Percentiles rank a stretch among this genome's conserved stretches.
phyloP scores from a whole-genome alignment of 805 yeast genomes.

The Kluyveromyces aestuarii region DNA sequence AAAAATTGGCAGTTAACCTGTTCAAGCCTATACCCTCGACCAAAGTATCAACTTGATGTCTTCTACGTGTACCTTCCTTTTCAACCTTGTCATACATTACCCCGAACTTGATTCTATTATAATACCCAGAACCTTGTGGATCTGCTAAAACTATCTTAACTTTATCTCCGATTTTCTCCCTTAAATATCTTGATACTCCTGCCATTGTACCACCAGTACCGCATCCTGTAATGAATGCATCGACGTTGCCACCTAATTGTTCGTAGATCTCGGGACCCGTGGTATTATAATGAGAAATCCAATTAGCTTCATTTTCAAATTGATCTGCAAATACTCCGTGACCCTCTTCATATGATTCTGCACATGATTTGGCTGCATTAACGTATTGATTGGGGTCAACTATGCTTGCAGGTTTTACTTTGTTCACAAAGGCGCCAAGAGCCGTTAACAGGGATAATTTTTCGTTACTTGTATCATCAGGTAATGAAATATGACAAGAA shows the following conservation, averaged over 20 bases:
- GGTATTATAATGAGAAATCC: conserved; percentile 71
- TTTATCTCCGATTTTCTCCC: conserved; percentile 32
- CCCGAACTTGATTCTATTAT: conserved; percentile 74
- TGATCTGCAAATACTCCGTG: conserved; percentile 87
- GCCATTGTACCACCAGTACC: conserved; percentile 97
- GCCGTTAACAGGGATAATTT: conserved; percentile 62
- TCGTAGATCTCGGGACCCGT: conserved; percentile 91
- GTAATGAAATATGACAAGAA: conserved; percentile 84
- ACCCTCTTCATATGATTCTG: conserved; percentile 32
- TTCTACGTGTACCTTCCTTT: conserved; percentile 83
- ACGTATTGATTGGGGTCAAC: conserved; percentile 92
- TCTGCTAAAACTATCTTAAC: conserved; percentile 68
- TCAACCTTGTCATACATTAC: conserved; percentile 90
- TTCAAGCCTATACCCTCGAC: conserved; percentile 93
- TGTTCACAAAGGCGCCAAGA: conserved; percentile 75
- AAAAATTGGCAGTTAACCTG: conserved; percentile 74
- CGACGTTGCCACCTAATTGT: conserved; percentile 59
- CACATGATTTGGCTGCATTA: conserved; percentile 70
- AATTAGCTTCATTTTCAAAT: conserved; percentile 86
- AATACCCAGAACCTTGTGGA: conserved; percentile 93
- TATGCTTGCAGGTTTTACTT: conserved; percentile 89
- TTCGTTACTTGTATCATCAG: conserved; percentile 86
- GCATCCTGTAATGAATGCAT: conserved; percentile 80
- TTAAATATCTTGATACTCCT: conserved; percentile 78
- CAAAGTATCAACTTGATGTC: conserved; percentile 94